Evolutionary conservation across 352 stramenopile species (phyloP).

Genomic region (Lagenidium giganteum): DNA sequence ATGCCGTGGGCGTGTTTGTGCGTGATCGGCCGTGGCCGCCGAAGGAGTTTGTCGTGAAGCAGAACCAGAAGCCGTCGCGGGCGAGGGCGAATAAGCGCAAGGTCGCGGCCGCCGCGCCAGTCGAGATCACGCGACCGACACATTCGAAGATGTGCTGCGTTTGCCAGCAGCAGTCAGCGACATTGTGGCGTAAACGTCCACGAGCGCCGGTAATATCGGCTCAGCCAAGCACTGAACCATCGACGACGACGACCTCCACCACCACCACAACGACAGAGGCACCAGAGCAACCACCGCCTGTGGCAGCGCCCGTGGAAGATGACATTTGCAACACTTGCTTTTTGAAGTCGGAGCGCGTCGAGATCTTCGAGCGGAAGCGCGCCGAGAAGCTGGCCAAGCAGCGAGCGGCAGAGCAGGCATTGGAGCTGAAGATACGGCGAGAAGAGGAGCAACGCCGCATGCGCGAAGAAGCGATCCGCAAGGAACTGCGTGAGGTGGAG

Average conservation of each 20-base stretch:
- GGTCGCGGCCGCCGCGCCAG: constrained; percentile 34
- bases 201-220: constrained; percentile 4
- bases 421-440: no score
- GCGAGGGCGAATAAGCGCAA: constrained; percentile 59
- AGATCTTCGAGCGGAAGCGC: constrained; percentile 60
- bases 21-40: constrained; percentile 73
- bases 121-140: constrained; percentile 34
- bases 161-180: constrained; percentile 56
- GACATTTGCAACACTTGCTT: constrained; percentile 72
- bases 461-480: constrained; percentile 41
- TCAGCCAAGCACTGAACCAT: background rate
- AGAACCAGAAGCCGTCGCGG: constrained; percentile 30
- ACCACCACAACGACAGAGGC: constrained; percentile 1
- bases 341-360: constrained; percentile 55
- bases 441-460: constrained; percentile 17
- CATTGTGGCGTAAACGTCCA: constrained; percentile 54
- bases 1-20: constrained; percentile 28
- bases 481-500: constrained; percentile 17
- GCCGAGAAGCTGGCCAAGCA: constrained; percentile 28
- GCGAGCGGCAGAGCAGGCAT: no score
- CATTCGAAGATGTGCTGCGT: constrained; percentile 28
- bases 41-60: constrained; percentile 66
- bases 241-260: background rate
- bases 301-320: constrained; percentile 16
- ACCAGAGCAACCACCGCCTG: constrained; percentile 2